Conservation (phyloP, 495 filamentous ascomycete species). For the Talaromyces thailandensis region DNA sequence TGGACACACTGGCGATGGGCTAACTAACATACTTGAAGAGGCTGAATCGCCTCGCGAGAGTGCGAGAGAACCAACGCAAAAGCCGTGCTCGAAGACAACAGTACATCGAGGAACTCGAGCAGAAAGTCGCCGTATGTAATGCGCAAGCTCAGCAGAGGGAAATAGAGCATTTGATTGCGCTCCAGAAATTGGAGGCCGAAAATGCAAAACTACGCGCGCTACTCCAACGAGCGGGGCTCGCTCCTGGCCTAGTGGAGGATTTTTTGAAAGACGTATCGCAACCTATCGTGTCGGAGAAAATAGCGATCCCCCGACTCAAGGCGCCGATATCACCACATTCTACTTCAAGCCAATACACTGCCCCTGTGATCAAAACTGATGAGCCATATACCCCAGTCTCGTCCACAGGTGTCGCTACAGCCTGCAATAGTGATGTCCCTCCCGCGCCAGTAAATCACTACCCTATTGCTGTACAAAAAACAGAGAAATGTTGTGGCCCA, state of each 20-base stretch:
- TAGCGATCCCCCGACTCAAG: constrained; percentile 30
- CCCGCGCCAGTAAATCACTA: neutral
- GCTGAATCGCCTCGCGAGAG: constrained; percentile 28
- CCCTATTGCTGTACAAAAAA: neutral
- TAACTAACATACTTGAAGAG: constrained; percentile 12
- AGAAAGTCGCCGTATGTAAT: constrained; percentile 52
- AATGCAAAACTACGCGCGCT: constrained; percentile 24
- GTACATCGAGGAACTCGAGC: constrained; percentile 63
- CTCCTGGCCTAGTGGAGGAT: constrained; percentile 17
- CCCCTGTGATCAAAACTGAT: neutral
- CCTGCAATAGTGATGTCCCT: neutral
- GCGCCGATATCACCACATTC: neutral
- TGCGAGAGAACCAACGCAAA: constrained; percentile 74
- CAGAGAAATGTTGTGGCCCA: neutral
- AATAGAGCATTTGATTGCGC: constrained; percentile 24
- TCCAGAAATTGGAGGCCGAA: constrained; percentile 31
- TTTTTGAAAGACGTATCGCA: constrained; percentile 19
- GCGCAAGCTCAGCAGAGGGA: constrained; percentile 24
- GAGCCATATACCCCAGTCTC: neutral
- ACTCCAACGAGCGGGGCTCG: constrained; percentile 18
- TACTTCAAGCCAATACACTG: neutral
- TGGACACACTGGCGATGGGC: neutral
- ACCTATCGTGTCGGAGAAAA: constrained; percentile 17
- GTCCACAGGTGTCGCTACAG: neutral
- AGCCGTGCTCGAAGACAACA: constrained; percentile 70